These are phyloP conservation scores for Fallopia convolvulus DNA, from an alignment of 148 eudicot species.

Conservation along the genomic window DNA sequence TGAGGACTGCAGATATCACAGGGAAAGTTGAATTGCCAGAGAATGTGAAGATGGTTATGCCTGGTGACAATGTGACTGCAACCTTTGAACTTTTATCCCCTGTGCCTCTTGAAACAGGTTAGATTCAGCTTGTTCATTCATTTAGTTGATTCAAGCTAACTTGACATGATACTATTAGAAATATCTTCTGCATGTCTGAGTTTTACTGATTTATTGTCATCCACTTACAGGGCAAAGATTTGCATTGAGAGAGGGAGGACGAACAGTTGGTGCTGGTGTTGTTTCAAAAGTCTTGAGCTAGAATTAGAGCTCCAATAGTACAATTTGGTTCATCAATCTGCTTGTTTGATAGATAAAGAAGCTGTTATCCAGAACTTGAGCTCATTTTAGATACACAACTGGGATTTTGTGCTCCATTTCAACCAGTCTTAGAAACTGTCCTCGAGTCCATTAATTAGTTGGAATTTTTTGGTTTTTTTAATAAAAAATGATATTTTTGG, in stretches of 20 bases:
- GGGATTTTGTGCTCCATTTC: background rate
- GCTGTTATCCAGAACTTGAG: background rate
- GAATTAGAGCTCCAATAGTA: background rate
- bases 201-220: background rate
- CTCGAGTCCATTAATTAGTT: background rate
- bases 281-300: constrained; percentile 65
- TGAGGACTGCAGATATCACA: constrained; percentile 86
- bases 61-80: constrained; percentile 97
- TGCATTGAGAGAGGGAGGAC: constrained; percentile 87
- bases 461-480: background rate
- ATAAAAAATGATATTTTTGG: background rate
- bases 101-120: constrained; percentile 81
- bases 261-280: constrained; percentile 83
- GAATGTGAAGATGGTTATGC: constrained; percentile 94
- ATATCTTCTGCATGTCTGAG: background rate
- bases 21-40: constrained; percentile 90
- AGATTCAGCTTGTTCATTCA: background rate
- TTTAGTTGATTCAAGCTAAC: background rate
- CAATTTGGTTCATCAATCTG: background rate
- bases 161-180: background rate
- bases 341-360: background rate
- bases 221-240: constrained; percentile 76
- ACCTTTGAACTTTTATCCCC: constrained; percentile 75
- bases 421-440: background rate
- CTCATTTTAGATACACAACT: background rate